phyloP scores from a whole-genome alignment of 1,139 yeast genomes.

The Suhomyces taliae region DNA sequence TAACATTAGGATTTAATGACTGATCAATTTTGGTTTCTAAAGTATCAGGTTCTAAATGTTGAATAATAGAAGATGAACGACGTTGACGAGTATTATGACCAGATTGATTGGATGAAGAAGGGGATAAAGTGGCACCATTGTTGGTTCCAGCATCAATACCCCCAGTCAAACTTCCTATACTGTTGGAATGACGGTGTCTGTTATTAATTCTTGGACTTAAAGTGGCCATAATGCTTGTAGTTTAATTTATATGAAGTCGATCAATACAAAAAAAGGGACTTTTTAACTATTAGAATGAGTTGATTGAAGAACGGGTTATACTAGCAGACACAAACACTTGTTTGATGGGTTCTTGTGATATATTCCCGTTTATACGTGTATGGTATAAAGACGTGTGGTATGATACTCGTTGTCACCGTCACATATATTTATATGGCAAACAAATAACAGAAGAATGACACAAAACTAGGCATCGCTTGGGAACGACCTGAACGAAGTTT shows the following conservation, averaged over 20 bases:
- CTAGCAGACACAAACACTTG: neutral
- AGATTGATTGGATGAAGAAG: constrained; percentile 30
- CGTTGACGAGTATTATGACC: constrained; percentile 41
- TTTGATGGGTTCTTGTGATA: neutral
- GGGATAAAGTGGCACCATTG: constrained; percentile 19
- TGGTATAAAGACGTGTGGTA: neutral
- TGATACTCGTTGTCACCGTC: constrained; percentile 4
- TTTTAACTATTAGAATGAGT: neutral
- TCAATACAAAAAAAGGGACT: neutral
- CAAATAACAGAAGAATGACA: constrained; percentile 5
- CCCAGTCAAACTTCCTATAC: constrained; percentile 21
- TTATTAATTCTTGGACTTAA: constrained; percentile 7
- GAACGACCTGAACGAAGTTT: neutral
- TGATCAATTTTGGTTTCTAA: constrained; percentile 93
- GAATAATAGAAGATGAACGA: constrained; percentile 58
- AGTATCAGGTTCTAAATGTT: constrained; percentile 90
- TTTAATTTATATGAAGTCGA: neutral
- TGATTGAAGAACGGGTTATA: neutral
- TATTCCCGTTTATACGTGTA: neutral
- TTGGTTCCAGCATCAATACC: constrained; percentile 14
- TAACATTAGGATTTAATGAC: constrained; percentile 81
- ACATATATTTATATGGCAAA: constrained; percentile 8
- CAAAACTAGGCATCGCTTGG: constrained; percentile 3
- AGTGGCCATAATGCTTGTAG: constrained; percentile 7
- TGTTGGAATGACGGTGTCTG: constrained; percentile 16